Base-by-base conservation (phyloP, 345 rosid genomes). In the Eucalyptus camaldulensis region DNA sequence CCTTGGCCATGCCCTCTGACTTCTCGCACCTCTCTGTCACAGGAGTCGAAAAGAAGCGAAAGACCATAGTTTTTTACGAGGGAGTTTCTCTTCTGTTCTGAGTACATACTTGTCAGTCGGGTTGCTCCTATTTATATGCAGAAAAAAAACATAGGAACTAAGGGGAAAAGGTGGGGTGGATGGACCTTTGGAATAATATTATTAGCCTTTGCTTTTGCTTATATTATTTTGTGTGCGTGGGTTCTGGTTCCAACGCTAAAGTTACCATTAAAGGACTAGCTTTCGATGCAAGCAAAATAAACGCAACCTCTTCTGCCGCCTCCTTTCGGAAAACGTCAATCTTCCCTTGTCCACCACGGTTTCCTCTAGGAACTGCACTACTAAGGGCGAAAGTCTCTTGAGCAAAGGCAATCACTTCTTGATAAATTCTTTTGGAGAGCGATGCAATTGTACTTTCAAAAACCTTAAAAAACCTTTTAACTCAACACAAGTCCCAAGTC, bases 1-100 rank as follows among this genome's bases (percentile, higher is more conserved):
- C 94, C 58, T 92, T 94, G 8, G 93, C 94, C 96, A 94, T 94
- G 83, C 47, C 14, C 45, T 13, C n/a, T 53, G 49, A 87, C 76
- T 56, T 53, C 33, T 45, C 25, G 21, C 85, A 67, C 37, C 37
- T 49, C 44, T 25, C 47, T 54, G 56, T 40, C 27, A 13, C 43
- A 27, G 33, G 40, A 88, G 49, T 37, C 12, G 67, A 37, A 67
- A 37, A 17, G 27, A 56, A 56, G 37, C 88, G 29, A 13, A 88
- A 31, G 60, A 27, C 85, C 51, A 25, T 10, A 49, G 15, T 17
- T 43, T n/a, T 49, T 67, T 72, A 47, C 40, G 31, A 51, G 53
- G 37, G 14, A 11, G 51, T 37, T 15, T 33, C 31, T 45, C 62
- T 21, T 88, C n/a, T 62, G 62, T 27, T 27, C 62, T 80, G 83